Conservation (phyloP, 169 alveolate genomes). For the Plasmodium adleri region DNA sequence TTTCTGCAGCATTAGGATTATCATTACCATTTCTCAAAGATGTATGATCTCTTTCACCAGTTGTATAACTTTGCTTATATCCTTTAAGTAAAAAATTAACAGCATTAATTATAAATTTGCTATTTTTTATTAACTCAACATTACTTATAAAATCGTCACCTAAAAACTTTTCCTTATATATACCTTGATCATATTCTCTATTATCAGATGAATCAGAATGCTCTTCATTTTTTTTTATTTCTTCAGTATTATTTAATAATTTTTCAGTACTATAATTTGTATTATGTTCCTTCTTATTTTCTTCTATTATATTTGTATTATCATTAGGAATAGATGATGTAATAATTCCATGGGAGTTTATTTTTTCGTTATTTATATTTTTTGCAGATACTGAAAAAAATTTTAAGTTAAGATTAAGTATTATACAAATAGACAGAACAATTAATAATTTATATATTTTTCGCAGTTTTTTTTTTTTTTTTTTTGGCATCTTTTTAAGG, state of each 20-base stretch:
- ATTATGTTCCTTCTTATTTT: slow-evolving; percentile 9
- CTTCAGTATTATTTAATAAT: slow-evolving; percentile 8
- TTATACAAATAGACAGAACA: slow-evolving; percentile 22
- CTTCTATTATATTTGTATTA: background rate
- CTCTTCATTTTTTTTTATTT: slow-evolving; percentile 9
- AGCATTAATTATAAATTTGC: slow-evolving; percentile 52
- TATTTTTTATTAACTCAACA: slow-evolving; percentile 22
- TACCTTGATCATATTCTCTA: slow-evolving; percentile 21
- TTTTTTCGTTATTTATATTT: background rate
- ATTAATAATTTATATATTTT: slow-evolving; percentile 11
- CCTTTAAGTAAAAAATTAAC: slow-evolving; percentile 18
- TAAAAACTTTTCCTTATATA: slow-evolving; percentile 36
- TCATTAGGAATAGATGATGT: background rate
- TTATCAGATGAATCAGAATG: slow-evolving; percentile 22
- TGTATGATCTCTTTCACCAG: background rate
- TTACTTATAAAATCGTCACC: slow-evolving; percentile 10
- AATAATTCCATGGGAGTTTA: background rate
- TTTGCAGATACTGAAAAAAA: slow-evolving; percentile 15
- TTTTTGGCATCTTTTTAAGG: slow-evolving; percentile 13
- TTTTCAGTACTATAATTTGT: background rate
- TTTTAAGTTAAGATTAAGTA: slow-evolving; percentile 4
- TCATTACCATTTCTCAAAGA: slow-evolving; percentile 16
- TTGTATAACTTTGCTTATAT: slow-evolving; percentile 5
- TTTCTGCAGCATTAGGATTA: slow-evolving; percentile 14
- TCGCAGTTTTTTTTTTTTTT: slow-evolving; percentile 30